Evolutionary conservation across 192 early-diverging fungal genomes (phyloP), one percentile per base, ranked within the genome.

Genomic region (Coemansia sp.): DNA sequence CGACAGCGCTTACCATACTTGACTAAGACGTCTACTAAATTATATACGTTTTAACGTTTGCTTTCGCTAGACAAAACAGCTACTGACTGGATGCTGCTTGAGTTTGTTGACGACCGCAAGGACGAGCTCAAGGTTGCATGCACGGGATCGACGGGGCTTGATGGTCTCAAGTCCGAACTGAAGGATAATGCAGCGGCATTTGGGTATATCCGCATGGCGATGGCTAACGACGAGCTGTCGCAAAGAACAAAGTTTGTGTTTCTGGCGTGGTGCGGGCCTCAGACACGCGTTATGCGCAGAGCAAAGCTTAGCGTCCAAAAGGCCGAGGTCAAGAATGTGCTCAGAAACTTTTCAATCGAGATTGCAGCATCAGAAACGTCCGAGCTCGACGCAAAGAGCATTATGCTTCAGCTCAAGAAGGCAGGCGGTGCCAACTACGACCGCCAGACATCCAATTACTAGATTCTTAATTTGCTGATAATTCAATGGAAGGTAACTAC

Each of bases 291-390:
- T 30, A 91, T 92, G 89, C 81, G 89, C 11, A 85, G 84, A 54
- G 91, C 89, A 45, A 90, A 88, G 71, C 74, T 93, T 18, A 81
- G 85, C 18, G 82, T 79, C 24, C 91, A 93, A 67, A 89, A 91
- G 62, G 66, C 85, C 18, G 86, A 88, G 39, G 88, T 93, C 39
- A 92, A 89, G 81, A 78, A 77, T 27, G 80, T 90, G 17, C 44
- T 92, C 24, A 80, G 80, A 42, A 73, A 54, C 44, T 91, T 85
- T 61, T 85, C 89, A 5, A 82, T 91, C 43, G 91, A 93, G 68
- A 63, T 93, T 18, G 73, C 84, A 12, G 90, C 89, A 0, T 67
- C 62, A 22, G 79, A 82, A 24, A 19, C 39, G 12, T 39, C 70
- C 23, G 91, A 93, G 17, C 58, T 93, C n/a, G 57, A 81, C 3